These are phyloP conservation scores for Lactarius sanguifluus DNA, from an alignment of 768 basidiomycete genomes.

Conservation along the genomic window DNA sequence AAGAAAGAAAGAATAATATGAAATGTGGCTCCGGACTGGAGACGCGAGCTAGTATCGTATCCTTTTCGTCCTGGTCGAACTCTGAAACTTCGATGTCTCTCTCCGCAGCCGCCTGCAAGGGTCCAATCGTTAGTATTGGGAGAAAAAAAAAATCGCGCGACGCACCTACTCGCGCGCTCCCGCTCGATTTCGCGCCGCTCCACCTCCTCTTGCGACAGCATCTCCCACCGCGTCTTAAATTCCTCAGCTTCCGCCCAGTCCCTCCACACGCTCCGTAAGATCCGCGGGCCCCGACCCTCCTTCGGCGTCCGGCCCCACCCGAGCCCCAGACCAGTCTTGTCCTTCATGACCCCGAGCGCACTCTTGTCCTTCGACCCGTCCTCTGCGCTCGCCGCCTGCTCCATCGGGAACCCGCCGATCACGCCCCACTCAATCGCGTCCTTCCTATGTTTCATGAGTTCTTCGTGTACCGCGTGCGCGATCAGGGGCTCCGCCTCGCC, in stretches of 20 bases:
- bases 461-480: constrained; percentile 92
- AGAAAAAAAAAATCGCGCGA: constrained; percentile 20
- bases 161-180: constrained; percentile 75
- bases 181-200: constrained; percentile 86
- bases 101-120: constrained; percentile 53
- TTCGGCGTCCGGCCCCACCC: constrained; percentile 76
- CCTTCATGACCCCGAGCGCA: constrained; percentile 62
- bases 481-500: constrained; percentile 89
- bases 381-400: constrained; percentile 35
- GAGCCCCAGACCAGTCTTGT: constrained; percentile 78
- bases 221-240: constrained; percentile 85
- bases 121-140: background rate
- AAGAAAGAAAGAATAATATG: background rate
- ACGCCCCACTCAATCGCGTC: constrained; percentile 95
- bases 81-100: constrained; percentile 69
- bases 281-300: constrained; percentile 78
- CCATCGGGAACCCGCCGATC: constrained; percentile 55
- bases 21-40: background rate
- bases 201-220: constrained; percentile 86
- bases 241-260: constrained; percentile 94
- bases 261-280: constrained; percentile 85
- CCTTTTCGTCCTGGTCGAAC: constrained; percentile 32
- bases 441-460: constrained; percentile 92
- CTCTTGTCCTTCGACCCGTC: constrained; percentile 46
- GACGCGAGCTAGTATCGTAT: constrained; percentile 21